Conservation (phyloP, 2,329 filamentous ascomycete genomes). For the Orbilia brochopaga region DNA sequence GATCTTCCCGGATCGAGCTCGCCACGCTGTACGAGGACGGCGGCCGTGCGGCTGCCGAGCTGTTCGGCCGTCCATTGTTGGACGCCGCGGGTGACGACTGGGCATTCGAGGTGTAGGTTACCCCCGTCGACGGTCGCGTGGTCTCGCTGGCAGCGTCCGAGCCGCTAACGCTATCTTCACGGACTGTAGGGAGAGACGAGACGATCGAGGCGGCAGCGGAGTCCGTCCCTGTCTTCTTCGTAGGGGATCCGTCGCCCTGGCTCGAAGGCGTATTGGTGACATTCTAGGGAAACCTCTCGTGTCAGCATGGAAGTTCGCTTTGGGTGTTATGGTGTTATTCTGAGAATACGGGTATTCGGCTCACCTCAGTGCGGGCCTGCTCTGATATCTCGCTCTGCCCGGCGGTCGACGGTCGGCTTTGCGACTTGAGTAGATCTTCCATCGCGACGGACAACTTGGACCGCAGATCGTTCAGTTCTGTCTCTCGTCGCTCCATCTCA, state of each 20-base stretch:
- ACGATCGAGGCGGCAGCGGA: conserved; percentile 16
- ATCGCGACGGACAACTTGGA: conserved; percentile 25
- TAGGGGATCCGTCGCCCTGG: neutral
- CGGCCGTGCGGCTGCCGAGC: conserved; percentile 32
- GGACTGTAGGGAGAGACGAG: conserved; percentile 20
- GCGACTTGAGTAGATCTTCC: conserved; percentile 32
- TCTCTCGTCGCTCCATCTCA: conserved; percentile 26
- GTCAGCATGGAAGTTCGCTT: conserved; percentile 5
- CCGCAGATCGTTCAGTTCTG: conserved; percentile 22
- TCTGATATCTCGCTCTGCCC: conserved; percentile 30
- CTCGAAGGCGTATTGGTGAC: neutral
- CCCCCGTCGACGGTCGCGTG: conserved; percentile 39
- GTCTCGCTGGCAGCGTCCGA: conserved; percentile 14
- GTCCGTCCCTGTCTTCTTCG: neutral
- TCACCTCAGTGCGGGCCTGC: conserved; percentile 24
- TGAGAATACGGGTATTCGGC: neutral
- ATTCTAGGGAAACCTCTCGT: neutral
- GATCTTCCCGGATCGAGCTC: conserved; percentile 25
- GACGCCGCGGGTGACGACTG: conserved; percentile 33
- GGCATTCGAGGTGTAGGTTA: conserved; percentile 34
- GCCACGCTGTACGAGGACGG: conserved; percentile 34
- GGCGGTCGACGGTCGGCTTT: conserved; percentile 42
- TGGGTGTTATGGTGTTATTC: neutral
- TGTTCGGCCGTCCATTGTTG: conserved; percentile 18
- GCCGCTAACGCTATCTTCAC: conserved; percentile 22